Evolutionary conservation across 2,329 filamentous ascomycete species (phyloP).

Genomic region (Xylaria sp.): DNA sequence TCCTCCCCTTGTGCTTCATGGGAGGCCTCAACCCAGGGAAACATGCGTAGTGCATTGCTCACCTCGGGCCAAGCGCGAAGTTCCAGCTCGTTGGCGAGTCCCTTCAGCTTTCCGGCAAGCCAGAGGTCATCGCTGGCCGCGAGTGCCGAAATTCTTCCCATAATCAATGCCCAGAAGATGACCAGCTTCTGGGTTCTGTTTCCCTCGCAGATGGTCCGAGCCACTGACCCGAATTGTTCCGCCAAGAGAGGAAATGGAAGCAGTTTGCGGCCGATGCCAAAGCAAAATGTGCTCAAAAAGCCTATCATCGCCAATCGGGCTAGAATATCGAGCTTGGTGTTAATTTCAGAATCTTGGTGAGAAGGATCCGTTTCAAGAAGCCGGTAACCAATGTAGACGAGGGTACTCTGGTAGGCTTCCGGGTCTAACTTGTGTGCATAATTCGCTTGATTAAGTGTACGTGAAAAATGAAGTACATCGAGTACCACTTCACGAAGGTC

Average conservation of each 20-base stretch:
- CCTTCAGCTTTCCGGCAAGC: constrained; percentile 16
- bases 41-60: constrained; percentile 6
- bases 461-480: constrained; percentile 12
- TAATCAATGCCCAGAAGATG: constrained; percentile 20
- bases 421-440: constrained; percentile 11
- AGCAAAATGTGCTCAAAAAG: constrained; percentile 22
- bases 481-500: constrained; percentile 13
- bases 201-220: not conserved
- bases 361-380: constrained; percentile 8
- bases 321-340: not conserved
- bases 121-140: constrained; percentile 9
- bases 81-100: not conserved
- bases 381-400: constrained; percentile 19
- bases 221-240: not conserved
- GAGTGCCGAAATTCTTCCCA: constrained; percentile 17
- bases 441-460: constrained; percentile 12
- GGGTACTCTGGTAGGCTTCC: constrained; percentile 9
- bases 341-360: not conserved
- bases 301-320: constrained; percentile 11
- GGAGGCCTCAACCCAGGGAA: constrained; percentile 23
- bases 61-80: constrained; percentile 15
- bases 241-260: not conserved
- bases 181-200: constrained; percentile 1
- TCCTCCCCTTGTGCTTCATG: constrained; percentile 15
- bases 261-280: constrained; percentile 16